Percentiles rank a stretch among this genome's conserved stretches.
Conservation (phyloP, 1,139 yeast genomes). For the Geotrichum macrosporum region DNA sequence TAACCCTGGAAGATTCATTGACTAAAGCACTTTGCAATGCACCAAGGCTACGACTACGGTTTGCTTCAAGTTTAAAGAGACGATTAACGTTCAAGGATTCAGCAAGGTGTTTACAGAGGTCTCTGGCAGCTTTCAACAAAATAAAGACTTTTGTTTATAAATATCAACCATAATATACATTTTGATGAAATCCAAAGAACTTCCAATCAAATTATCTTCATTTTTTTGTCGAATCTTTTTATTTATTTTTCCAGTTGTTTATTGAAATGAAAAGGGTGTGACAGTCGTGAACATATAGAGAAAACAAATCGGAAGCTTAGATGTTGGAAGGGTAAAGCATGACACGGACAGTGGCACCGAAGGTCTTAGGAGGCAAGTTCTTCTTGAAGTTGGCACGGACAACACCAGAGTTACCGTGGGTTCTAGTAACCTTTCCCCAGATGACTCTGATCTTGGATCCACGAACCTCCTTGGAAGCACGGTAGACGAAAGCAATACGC, state of each 20-base stretch:
- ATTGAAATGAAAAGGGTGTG: neutral
- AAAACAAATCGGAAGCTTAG: slow-evolving; percentile 44
- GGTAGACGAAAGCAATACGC: slow-evolving; percentile 99
- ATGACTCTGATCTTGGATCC: slow-evolving; percentile 99
- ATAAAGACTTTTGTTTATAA: neutral
- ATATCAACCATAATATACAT: neutral
- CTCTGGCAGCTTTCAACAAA: neutral
- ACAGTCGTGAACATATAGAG: slow-evolving; percentile 12
- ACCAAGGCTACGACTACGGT: no score
- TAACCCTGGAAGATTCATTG: no score
- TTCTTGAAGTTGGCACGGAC: slow-evolving; percentile 99
- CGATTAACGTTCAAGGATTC: no score
- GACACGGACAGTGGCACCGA: slow-evolving; percentile 99
- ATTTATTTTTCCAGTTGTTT: slow-evolving; percentile 7
- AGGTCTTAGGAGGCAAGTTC: slow-evolving; percentile 99
- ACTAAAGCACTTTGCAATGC: no score
- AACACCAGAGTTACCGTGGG: slow-evolving; percentile 98
- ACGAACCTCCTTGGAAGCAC: slow-evolving; percentile 95
- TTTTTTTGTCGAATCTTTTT: slow-evolving; percentile 3
- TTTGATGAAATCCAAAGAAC: neutral
- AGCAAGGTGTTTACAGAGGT: neutral
- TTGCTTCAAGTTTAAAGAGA: no score
- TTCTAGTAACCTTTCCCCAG: slow-evolving; percentile 93
- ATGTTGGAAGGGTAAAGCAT: slow-evolving; percentile 99
- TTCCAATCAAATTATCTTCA: neutral